A percentile compares a stretch with the other conserved stretches of the same genome.
Conservation (phyloP, 1,284 basidiomycete genomes). For the Irpex sp. region DNA sequence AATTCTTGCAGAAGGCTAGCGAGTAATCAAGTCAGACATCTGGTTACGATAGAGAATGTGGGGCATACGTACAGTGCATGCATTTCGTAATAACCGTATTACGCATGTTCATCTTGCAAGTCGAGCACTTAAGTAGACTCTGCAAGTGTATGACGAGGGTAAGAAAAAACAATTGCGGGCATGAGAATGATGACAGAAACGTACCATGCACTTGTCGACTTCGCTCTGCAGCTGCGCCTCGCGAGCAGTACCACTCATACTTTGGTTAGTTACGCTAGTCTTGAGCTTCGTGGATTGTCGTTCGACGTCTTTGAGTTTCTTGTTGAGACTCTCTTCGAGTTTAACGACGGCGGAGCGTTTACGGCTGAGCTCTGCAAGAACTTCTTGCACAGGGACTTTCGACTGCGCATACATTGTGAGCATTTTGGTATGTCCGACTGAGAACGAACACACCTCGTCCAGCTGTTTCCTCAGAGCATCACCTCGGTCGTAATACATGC, state of each 20-base stretch:
- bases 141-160: constrained; percentile 38
- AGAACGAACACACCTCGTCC: constrained; percentile 5
- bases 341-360: constrained; percentile 30
- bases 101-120: constrained; percentile 89
- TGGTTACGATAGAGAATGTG: too few relatives aligned
- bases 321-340: constrained; percentile 42
- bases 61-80: constrained; percentile 84
- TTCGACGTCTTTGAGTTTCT: constrained; percentile 61
- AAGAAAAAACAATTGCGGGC: not conserved
- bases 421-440: too few relatives aligned
- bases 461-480: constrained; percentile 17
- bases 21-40: constrained; percentile 2
- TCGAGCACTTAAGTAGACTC: constrained; percentile 92
- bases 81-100: constrained; percentile 93
- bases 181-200: constrained; percentile 29
- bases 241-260: constrained; percentile 38
- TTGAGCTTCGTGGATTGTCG: constrained; percentile 55
- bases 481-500: not conserved
- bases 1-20: constrained; percentile 90
- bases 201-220: constrained; percentile 74
- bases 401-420: constrained; percentile 28
- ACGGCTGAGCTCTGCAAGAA: constrained; percentile 22
- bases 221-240: constrained; percentile 54
- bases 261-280: constrained; percentile 34
- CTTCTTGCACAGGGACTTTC: constrained; percentile 23